Percentiles rank a stretch among this genome's conserved stretches.
Conservation (phyloP, 2,329 filamentous ascomycete species). For the Fusarium torulosum region DNA sequence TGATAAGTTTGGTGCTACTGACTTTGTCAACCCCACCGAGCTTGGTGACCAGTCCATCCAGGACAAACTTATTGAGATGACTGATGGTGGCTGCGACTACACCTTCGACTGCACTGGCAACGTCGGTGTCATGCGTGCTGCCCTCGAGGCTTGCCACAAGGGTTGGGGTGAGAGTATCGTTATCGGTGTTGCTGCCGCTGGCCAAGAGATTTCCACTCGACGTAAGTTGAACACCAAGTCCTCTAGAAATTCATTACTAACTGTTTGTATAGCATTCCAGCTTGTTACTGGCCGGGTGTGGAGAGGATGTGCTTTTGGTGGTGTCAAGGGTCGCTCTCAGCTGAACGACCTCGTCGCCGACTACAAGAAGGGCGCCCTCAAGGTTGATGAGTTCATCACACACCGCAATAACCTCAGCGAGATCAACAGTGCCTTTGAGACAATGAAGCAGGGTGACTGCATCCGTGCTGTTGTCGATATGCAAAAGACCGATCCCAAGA, state of each 20-base stretch:
- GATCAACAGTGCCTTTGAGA: slow-evolving; percentile 91
- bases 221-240: slow-evolving; percentile 70
- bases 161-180: slow-evolving; percentile 98
- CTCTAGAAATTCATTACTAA: slow-evolving; percentile 35
- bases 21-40: slow-evolving; percentile 95
- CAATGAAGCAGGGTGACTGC: slow-evolving; percentile 97
- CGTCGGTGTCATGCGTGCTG: slow-evolving; percentile 93
- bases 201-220: slow-evolving; percentile 93
- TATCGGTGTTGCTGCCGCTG: slow-evolving; percentile 96
- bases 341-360: slow-evolving; percentile 88
- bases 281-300: slow-evolving; percentile 97
- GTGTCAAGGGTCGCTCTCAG: slow-evolving; percentile 97
- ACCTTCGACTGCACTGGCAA: slow-evolving; percentile 99
- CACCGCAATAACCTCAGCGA: slow-evolving; percentile 85
- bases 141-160: slow-evolving; percentile 98
- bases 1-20: slow-evolving; percentile 93
- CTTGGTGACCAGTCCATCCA: slow-evolving; percentile 84
- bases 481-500: slow-evolving; percentile 52
- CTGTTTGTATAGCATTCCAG: slow-evolving; percentile 81
- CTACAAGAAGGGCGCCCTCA: slow-evolving; percentile 89
- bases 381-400: slow-evolving; percentile 99
- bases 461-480: slow-evolving; percentile 91
- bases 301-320: slow-evolving; percentile 98
- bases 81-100: slow-evolving; percentile 97
- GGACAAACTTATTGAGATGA: slow-evolving; percentile 96